These are phyloP conservation scores for Sporothrix dimorphospora DNA, from an alignment of 2,329 filamentous ascomycete genomes.

Conservation along the genomic window DNA sequence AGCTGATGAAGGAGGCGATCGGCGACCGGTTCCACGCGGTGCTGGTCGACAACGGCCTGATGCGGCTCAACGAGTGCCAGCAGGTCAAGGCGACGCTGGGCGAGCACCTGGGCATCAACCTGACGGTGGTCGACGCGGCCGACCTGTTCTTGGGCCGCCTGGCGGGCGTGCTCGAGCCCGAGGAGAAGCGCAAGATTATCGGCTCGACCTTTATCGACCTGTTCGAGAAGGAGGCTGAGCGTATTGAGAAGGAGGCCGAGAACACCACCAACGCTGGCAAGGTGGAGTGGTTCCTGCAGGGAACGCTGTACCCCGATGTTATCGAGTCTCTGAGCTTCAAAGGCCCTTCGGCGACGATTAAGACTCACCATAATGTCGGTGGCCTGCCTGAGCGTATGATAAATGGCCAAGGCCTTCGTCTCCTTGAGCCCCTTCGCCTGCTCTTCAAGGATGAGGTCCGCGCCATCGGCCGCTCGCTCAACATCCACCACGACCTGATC, in stretches of 20 bases:
- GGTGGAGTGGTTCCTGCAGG: slow-evolving; percentile 86
- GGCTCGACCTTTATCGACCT: slow-evolving; percentile 68
- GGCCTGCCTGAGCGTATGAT: slow-evolving; percentile 47
- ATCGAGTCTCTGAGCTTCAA: slow-evolving; percentile 56
- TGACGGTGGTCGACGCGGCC: slow-evolving; percentile 81
- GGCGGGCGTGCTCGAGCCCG: slow-evolving; percentile 75
- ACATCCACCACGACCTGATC: slow-evolving; percentile 74
- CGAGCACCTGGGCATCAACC: slow-evolving; percentile 82
- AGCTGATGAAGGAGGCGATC: slow-evolving; percentile 76
- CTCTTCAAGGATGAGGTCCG: slow-evolving; percentile 80
- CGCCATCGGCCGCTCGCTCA: slow-evolving; percentile 67
- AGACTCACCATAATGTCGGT: slow-evolving; percentile 53
- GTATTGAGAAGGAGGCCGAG: slow-evolving; percentile 71
- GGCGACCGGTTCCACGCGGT: slow-evolving; percentile 68
- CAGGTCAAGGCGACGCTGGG: slow-evolving; percentile 79
- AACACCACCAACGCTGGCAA: slow-evolving; percentile 69
- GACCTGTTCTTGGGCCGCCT: slow-evolving; percentile 78
- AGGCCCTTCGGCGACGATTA: slow-evolving; percentile 56
- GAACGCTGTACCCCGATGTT: slow-evolving; percentile 57
- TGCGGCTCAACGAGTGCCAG: slow-evolving; percentile 83
- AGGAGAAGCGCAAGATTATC: slow-evolving; percentile 77
- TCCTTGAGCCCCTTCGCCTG: slow-evolving; percentile 78
- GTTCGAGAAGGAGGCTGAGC: slow-evolving; percentile 74
- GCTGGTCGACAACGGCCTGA: slow-evolving; percentile 77
- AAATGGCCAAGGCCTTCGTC: slow-evolving; percentile 40